Evolutionary conservation across 2,329 filamentous ascomycete species (phyloP), one percentile per base, ranked within the genome.

Genomic region (Colletotrichum theobromicola): DNA sequence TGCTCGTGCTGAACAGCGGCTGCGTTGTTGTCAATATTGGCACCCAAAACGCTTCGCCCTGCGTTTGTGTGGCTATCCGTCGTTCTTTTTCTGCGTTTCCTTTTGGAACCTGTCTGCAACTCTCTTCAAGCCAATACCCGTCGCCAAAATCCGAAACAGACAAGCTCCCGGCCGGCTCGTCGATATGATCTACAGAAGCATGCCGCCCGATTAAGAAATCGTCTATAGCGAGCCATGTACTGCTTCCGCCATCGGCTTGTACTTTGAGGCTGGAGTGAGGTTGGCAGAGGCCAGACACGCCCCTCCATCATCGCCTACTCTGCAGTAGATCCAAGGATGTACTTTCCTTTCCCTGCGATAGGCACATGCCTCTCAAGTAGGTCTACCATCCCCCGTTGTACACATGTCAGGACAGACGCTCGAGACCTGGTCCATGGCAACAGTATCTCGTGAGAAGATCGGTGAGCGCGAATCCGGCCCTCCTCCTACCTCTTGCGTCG

Each of bases 341-440:
- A 74, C 72, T 72, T 72, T 67, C 72, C 72, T 72, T 74, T 74
- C 72, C 62, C 24, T 72, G 68, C 57, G 57, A 67, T 16, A 62
- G 42, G 63, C 63, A 75, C 72, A 75, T 72, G 68, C 69, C 28
- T 24, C 32, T 60, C 62, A 62, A 61, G 57, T 62, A 46, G 50
- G 37, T 16, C n/a, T 66, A 30, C 68, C 72, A 72, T 67, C 63
- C 72, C 62, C 62, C 53, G 42, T 30, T 60, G 53, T 66, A 60
- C 68, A 63, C 72, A 74, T 67, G 62, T 71, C 68, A 63, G 34
- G 58, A 62, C 62, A 28, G 53, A 42, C 42, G 34, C 72, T 63
- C 57, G 42, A 66, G 57, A 28, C 63, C 68, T 67, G 63, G 42
- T 62, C 68, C 72, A 75, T 75, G 68, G 55, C 57, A 60, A 70